A percentile compares a stretch with the other conserved stretches of the same genome.
Conservation (phyloP, 2,329 filamentous ascomycete species). For the Verticillium klebahnii region DNA sequence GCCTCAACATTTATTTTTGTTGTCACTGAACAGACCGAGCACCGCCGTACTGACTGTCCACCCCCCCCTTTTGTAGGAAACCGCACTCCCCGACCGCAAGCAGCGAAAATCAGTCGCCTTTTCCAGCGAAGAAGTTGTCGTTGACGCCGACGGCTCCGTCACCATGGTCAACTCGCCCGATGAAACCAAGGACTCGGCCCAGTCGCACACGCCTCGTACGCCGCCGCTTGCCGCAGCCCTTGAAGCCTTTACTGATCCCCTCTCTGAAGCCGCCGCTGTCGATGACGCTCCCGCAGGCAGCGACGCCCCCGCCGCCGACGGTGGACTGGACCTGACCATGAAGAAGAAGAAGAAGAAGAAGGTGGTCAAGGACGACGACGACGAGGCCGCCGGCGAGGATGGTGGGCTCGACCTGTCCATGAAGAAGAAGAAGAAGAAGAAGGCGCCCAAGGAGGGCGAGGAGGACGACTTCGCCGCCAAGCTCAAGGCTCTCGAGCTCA, state of each 20-base stretch:
- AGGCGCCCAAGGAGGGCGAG: slow-evolving; percentile 56
- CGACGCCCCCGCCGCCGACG: slow-evolving; percentile 57
- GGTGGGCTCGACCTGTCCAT: slow-evolving; percentile 55
- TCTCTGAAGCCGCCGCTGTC: slow-evolving; percentile 29
- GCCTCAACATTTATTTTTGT: neutral
- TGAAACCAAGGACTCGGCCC: slow-evolving; percentile 74
- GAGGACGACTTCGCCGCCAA: slow-evolving; percentile 58
- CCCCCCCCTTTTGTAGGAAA: slow-evolving; percentile 5
- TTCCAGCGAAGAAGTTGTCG: slow-evolving; percentile 79
- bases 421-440: slow-evolving; percentile 83
- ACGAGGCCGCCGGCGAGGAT: slow-evolving; percentile 45
- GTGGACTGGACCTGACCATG: slow-evolving; percentile 45
- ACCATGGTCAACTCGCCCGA: slow-evolving; percentile 68
- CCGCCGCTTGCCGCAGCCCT: slow-evolving; percentile 52
- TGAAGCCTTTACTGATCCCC: slow-evolving; percentile 48
- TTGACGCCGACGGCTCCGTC: slow-evolving; percentile 85
- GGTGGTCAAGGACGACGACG: slow-evolving; percentile 42
- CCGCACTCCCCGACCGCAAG: slow-evolving; percentile 51
- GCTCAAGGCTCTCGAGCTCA: slow-evolving; percentile 56
- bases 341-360: slow-evolving; percentile 81
- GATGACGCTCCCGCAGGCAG: slow-evolving; percentile 6
- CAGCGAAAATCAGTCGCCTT: slow-evolving; percentile 93
- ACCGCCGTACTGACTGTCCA: neutral
- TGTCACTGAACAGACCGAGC: neutral
- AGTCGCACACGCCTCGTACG: slow-evolving; percentile 71